Conservation (phyloP, 371 early-diverging fungal species). For the Smittium mucronatum region DNA sequence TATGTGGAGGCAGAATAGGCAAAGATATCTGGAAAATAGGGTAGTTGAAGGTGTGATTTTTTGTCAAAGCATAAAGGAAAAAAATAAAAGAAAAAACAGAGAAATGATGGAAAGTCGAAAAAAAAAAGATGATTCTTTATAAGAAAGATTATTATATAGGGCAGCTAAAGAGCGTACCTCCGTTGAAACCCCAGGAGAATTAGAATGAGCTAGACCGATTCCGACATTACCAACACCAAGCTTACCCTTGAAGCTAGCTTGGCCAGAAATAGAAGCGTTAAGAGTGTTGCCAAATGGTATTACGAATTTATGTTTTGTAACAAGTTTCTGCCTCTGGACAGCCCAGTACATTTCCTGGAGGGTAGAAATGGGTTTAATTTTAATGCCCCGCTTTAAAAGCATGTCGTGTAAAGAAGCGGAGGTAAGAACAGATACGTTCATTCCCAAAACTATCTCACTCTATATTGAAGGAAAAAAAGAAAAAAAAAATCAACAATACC, state of each 20-base stretch:
- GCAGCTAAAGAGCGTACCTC: constrained; percentile 6
- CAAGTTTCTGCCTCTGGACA: constrained; percentile 53
- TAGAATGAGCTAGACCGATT: constrained; percentile 19
- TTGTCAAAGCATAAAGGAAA: no score
- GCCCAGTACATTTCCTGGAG: neutral
- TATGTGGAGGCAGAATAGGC: constrained; percentile 17
- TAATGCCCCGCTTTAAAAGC: constrained; percentile 2
- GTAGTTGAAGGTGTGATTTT: no score
- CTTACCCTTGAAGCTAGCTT: constrained; percentile 10
- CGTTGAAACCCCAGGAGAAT: constrained; percentile 9
- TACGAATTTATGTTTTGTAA: constrained; percentile 62
- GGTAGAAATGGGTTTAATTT: neutral
- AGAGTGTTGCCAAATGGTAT: constrained; percentile 13
- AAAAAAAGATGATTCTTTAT: neutral
- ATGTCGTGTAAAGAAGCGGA: constrained; percentile 1
- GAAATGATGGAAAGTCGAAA: neutral
- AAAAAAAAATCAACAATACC: no score
- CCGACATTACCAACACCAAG: constrained; percentile 15
- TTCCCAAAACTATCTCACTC: constrained; percentile 4
- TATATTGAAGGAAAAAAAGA: neutral
- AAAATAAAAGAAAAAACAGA: neutral
- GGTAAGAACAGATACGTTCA: constrained; percentile 9
- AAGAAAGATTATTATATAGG: neutral
- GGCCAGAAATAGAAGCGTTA: constrained; percentile 13
- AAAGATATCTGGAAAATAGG: neutral